Conservation (phyloP, 1,284 basidiomycete species). For the Pisolithus thermaeus region DNA sequence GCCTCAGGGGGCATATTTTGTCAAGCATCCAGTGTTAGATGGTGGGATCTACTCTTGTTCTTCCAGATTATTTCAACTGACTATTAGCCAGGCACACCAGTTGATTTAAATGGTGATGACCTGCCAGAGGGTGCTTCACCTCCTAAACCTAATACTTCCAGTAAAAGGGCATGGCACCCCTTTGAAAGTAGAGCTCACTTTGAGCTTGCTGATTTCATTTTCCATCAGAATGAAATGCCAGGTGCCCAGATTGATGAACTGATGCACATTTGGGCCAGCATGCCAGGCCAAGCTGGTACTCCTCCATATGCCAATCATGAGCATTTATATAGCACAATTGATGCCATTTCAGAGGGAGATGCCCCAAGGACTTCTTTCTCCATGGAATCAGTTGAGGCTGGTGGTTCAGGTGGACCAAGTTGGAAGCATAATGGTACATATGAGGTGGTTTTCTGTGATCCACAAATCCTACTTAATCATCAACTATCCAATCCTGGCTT, state of each 20-base stretch:
- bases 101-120: too few relatives aligned
- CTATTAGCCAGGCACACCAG: too few relatives aligned
- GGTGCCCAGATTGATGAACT: not conserved
- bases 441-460: not conserved
- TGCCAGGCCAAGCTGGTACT: too few relatives aligned
- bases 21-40: too few relatives aligned
- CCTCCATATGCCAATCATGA: not conserved
- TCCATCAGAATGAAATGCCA: not conserved
- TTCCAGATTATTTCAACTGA: too few relatives aligned
- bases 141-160: too few relatives aligned
- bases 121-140: too few relatives aligned
- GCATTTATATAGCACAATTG: constrained; percentile 3
- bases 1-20: too few relatives aligned
- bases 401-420: not conserved
- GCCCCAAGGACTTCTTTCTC: constrained; percentile 1
- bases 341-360: constrained; percentile 2
- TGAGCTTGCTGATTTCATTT: constrained; percentile 1
- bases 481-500: constrained; percentile 21
- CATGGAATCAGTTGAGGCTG: not conserved
- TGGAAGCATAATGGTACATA: constrained; percentile 1
- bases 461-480: constrained; percentile 2
- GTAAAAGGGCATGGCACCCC: too few relatives aligned
- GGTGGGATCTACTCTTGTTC: too few relatives aligned
- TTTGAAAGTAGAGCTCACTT: not conserved
- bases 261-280: not conserved